Evolutionary conservation across 805 yeast genomes (phyloP).

Genomic region (Phaffomyces antillensis): DNA sequence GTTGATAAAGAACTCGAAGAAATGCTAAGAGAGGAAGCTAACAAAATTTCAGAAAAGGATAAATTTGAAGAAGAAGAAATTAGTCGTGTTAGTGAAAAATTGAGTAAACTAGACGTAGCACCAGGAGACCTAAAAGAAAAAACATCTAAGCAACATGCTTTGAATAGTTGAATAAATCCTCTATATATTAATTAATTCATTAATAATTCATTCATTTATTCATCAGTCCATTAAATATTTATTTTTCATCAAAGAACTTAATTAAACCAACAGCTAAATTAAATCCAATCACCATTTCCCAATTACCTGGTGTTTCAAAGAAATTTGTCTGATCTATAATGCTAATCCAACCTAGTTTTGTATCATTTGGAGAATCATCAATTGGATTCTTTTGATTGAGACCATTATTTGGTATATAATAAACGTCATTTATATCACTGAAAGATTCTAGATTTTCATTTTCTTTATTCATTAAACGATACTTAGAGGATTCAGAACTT

Average conservation of each 20-base stretch:
- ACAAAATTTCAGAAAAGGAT: background rate
- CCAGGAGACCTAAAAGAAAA: conserved; percentile 9
- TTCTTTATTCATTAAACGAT: conserved; percentile 1
- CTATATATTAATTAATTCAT: too few species aligned
- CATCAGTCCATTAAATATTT: background rate
- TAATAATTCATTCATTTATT: too few species aligned
- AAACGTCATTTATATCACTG: conserved; percentile 7
- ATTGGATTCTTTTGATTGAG: conserved; percentile 37
- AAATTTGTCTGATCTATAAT: conserved; percentile 39
- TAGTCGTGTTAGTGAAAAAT: conserved; percentile 18
- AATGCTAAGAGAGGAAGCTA: conserved; percentile 17
- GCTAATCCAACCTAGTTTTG: conserved; percentile 60
- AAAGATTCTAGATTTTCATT: background rate
- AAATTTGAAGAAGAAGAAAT: conserved; percentile 3
- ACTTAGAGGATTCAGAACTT: background rate
- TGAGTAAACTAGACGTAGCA: conserved; percentile 20
- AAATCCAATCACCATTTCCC: conserved; percentile 47
- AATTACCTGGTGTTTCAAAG: conserved; percentile 35
- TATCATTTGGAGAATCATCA: conserved; percentile 57
- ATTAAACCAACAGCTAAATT: conserved; percentile 47
- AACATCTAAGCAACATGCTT: background rate
- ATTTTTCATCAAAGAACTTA: conserved; percentile 4
- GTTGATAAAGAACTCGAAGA: conserved; percentile 33
- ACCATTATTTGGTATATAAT: conserved; percentile 46
- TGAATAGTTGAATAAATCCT: conserved; percentile 4